These are phyloP conservation scores for Sphaerulina populicola DNA, from an alignment of 2,329 filamentous ascomycete genomes.

Conservation along the genomic window DNA sequence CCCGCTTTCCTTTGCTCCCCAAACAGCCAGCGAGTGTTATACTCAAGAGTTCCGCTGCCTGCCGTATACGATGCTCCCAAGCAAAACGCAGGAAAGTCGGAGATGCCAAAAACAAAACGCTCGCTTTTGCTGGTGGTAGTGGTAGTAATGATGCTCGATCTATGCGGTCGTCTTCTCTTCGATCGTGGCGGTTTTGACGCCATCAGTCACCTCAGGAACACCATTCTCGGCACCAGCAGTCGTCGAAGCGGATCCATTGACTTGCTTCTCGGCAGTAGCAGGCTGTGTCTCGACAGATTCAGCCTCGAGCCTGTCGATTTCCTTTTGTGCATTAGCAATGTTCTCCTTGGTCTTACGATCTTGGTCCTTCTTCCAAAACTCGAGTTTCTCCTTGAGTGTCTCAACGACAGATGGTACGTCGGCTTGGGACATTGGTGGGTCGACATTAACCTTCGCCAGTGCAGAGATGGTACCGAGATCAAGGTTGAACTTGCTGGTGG, in stretches of 20 bases:
- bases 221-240: slow-evolving; percentile 50
- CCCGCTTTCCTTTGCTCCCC: neutral
- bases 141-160: neutral
- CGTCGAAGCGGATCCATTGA: slow-evolving; percentile 45
- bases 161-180: slow-evolving; percentile 41
- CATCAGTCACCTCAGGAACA: slow-evolving; percentile 50
- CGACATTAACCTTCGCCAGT: slow-evolving; percentile 71
- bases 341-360: slow-evolving; percentile 84
- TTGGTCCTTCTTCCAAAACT: slow-evolving; percentile 86
- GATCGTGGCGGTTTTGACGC: slow-evolving; percentile 52
- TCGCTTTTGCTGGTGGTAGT: slow-evolving; percentile 5
- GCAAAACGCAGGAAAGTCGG: neutral
- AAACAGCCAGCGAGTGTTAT: no score
- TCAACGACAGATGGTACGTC: slow-evolving; percentile 73
- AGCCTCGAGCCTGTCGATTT: slow-evolving; percentile 73
- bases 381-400: slow-evolving; percentile 87
- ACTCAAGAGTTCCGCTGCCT: no score
- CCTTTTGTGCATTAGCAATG: slow-evolving; percentile 90
- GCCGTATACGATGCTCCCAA: no score
- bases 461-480: slow-evolving; percentile 89
- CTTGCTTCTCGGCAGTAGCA: slow-evolving; percentile 46
- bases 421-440: slow-evolving; percentile 76
- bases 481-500: slow-evolving; percentile 62
- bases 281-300: slow-evolving; percentile 48
- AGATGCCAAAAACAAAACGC: slow-evolving; percentile 3